phyloP scores from a whole-genome alignment of 495 filamentous ascomycete species.

The Penicillium nucicola region DNA sequence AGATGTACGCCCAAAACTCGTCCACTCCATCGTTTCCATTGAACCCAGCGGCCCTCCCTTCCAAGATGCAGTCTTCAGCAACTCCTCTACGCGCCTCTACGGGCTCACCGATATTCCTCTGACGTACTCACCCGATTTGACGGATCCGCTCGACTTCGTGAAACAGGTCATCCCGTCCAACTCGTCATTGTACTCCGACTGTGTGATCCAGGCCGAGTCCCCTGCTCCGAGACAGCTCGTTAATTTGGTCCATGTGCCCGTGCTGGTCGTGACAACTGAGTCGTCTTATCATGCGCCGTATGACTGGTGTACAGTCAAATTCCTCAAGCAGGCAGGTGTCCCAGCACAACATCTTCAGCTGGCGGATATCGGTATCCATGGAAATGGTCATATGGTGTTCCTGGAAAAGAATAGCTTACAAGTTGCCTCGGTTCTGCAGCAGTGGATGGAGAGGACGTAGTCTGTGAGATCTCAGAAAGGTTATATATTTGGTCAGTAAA shows the following conservation, averaged over 20 bases:
- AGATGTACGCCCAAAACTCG: slow-evolving; percentile 42
- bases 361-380: slow-evolving; percentile 42
- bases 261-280: slow-evolving; percentile 48
- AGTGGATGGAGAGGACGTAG: slow-evolving; percentile 33
- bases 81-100: slow-evolving; percentile 27
- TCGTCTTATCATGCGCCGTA: slow-evolving; percentile 55
- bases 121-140: slow-evolving; percentile 45
- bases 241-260: slow-evolving; percentile 44
- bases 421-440: slow-evolving; percentile 39
- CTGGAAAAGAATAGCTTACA: slow-evolving; percentile 58
- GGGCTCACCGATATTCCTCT: slow-evolving; percentile 50
- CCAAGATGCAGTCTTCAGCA: slow-evolving; percentile 26
- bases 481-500: neutral
- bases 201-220: slow-evolving; percentile 42
- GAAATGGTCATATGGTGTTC: slow-evolving; percentile 60
- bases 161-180: slow-evolving; percentile 24
- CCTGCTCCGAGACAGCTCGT: slow-evolving; percentile 44
- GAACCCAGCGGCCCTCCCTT: slow-evolving; percentile 57
- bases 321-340: slow-evolving; percentile 55
- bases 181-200: slow-evolving; percentile 20
- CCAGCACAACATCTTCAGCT: slow-evolving; percentile 43
- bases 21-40: slow-evolving; percentile 47
- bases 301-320: slow-evolving; percentile 54
- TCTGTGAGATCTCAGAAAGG: neutral
- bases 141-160: slow-evolving; percentile 23